phyloP scores from a whole-genome alignment of 768 basidiomycete genomes.

The Russula vinacea region DNA sequence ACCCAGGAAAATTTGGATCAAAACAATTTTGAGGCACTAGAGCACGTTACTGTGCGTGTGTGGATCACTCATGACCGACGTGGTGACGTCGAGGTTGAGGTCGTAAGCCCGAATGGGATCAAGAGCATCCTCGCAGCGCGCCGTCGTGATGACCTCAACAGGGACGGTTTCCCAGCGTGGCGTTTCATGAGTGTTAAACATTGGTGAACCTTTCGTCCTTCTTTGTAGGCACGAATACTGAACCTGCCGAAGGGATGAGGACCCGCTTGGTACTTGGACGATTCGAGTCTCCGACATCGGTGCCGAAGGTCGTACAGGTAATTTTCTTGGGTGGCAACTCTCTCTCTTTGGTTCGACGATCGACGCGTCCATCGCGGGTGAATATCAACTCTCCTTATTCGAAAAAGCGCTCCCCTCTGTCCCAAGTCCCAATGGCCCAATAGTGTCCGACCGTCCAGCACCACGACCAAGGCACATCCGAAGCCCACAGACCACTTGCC shows the following conservation, averaged over 20 bases:
- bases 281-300: constrained; percentile 80
- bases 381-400: constrained; percentile 57
- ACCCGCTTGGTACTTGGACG: constrained; percentile 87
- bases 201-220: constrained; percentile 56
- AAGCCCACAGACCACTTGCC: constrained; percentile 90
- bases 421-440: constrained; percentile 29
- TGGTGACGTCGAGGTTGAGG: constrained; percentile 91
- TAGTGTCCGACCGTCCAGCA: constrained; percentile 36
- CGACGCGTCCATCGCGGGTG: constrained; percentile 62
- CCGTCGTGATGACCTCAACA: constrained; percentile 61
- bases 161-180: constrained; percentile 86
- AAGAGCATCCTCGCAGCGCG: constrained; percentile 77
- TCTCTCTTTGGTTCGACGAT: constrained; percentile 87
- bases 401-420: constrained; percentile 52
- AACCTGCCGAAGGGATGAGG: constrained; percentile 71
- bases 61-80: constrained; percentile 87
- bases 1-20: constrained; percentile 62
- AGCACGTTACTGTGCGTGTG: constrained; percentile 89
- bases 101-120: constrained; percentile 81
- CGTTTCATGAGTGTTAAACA: constrained; percentile 98
- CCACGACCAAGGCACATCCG: constrained; percentile 57
- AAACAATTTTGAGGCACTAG: constrained; percentile 82
- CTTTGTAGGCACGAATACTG: constrained; percentile 21
- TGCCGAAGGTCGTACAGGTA: constrained; percentile 52
- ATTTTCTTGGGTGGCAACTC: constrained; percentile 89